Evolutionary conservation across 2,329 filamentous ascomycete species (phyloP).

Genomic region (Teratosphaeria destructans): DNA sequence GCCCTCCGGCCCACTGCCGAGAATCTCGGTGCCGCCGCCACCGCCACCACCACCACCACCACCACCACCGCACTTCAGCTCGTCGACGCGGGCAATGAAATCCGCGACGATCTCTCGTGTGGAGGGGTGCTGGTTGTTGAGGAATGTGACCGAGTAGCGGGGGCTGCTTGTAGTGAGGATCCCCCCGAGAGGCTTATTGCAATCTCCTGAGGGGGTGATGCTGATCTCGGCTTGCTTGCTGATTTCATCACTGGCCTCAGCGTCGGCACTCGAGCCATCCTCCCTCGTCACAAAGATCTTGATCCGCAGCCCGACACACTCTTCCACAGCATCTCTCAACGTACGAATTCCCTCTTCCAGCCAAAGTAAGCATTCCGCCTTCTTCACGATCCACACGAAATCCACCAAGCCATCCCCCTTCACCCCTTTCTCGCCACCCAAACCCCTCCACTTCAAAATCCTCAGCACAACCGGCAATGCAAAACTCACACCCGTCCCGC

Average conservation of each 20-base stretch:
- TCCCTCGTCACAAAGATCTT: slow-evolving; percentile 52
- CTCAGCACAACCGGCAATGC: slow-evolving; percentile 37
- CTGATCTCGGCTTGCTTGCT: background rate
- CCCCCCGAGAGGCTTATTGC: background rate
- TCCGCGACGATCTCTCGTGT: slow-evolving; percentile 13
- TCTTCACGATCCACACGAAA: slow-evolving; percentile 56
- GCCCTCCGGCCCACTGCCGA: slow-evolving; percentile 19
- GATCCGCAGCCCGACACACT: slow-evolving; percentile 33
- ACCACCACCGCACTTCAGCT: slow-evolving; percentile 2
- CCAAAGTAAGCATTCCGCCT: slow-evolving; percentile 47
- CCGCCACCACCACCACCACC: slow-evolving; percentile 6
- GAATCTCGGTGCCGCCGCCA: slow-evolving; percentile 12
- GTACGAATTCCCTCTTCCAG: slow-evolving; percentile 45
- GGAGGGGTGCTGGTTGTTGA: slow-evolving; percentile 16
- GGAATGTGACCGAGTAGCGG: slow-evolving; percentile 14
- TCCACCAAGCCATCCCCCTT: slow-evolving; percentile 33
- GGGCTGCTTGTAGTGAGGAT: slow-evolving; percentile 4
- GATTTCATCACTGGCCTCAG: background rate
- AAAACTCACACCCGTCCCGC: slow-evolving; percentile 50
- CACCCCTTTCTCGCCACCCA: background rate
- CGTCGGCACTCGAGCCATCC: background rate
- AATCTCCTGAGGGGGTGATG: background rate
- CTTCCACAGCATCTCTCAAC: slow-evolving; percentile 28
- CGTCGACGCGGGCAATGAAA: slow-evolving; percentile 13
- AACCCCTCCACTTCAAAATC: slow-evolving; percentile 27